phyloP scores from a whole-genome alignment of 805 yeast genomes.

The Lachancea cidri region DNA sequence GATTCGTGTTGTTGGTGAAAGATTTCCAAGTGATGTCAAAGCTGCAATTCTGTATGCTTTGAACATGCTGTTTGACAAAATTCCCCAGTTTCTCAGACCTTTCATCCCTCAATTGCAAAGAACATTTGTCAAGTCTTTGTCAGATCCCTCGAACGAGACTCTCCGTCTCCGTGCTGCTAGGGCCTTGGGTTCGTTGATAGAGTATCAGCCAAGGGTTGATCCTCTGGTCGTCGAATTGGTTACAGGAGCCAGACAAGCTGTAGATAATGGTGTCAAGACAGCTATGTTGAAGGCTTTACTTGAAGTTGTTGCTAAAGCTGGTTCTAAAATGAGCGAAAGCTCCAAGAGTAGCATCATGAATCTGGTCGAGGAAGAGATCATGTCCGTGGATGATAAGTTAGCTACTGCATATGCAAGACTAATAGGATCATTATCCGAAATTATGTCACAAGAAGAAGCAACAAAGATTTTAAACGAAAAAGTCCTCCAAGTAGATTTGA shows the following conservation, averaged over 20 bases:
- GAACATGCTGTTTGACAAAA: slow-evolving; percentile 68
- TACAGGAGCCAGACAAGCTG: slow-evolving; percentile 61
- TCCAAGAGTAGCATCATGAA: slow-evolving; percentile 65
- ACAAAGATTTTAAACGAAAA: slow-evolving; percentile 51
- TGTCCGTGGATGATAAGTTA: slow-evolving; percentile 49
- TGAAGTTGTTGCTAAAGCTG: slow-evolving; percentile 78
- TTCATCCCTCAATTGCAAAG: slow-evolving; percentile 96
- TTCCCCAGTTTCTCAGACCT: slow-evolving; percentile 91
- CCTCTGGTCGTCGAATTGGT: slow-evolving; percentile 84
- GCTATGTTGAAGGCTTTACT: slow-evolving; percentile 82
- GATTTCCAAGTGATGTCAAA: slow-evolving; percentile 85
- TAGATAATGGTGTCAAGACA: slow-evolving; percentile 68
- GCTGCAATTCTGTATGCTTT: slow-evolving; percentile 88
- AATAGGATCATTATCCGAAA: slow-evolving; percentile 70
- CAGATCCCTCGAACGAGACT: slow-evolving; percentile 68
- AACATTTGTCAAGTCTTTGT: slow-evolving; percentile 87
- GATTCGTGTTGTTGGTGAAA: slow-evolving; percentile 96
- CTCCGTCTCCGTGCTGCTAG: slow-evolving; percentile 81
- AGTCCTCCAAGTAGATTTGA: slow-evolving; percentile 44
- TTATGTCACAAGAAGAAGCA: slow-evolving; percentile 61
- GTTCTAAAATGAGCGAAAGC: slow-evolving; percentile 66
- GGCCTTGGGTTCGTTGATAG: slow-evolving; percentile 83
- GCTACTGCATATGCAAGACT: slow-evolving; percentile 74
- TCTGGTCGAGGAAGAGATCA: slow-evolving; percentile 68
- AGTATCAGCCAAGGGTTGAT: slow-evolving; percentile 89